Conservation (phyloP, 2,329 filamentous ascomycete species). For the Aspergillus neoniger region DNA sequence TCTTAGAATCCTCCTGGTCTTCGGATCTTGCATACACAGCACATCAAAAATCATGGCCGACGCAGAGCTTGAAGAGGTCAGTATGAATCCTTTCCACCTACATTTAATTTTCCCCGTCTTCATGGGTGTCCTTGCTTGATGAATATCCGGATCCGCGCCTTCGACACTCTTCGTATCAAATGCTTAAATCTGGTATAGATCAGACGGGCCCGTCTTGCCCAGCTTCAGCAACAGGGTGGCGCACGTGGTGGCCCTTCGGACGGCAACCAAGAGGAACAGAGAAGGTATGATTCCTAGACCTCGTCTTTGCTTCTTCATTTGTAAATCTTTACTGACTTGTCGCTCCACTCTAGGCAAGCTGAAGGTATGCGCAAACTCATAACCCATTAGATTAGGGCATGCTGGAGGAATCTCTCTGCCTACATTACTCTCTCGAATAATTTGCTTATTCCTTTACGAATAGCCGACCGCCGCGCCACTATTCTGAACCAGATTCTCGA, state of each 20-base stretch:
- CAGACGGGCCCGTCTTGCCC: constrained; percentile 85
- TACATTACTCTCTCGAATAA: not conserved
- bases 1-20: not conserved
- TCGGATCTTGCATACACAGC: not conserved
- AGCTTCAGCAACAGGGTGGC: constrained; percentile 73
- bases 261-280: constrained; percentile 63
- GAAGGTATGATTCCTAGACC: constrained; percentile 53
- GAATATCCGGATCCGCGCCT: not conserved
- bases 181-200: constrained; percentile 59
- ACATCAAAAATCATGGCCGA: constrained; percentile 56
- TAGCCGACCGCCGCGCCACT: constrained; percentile 38
- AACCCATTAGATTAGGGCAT: too few relatives aligned
- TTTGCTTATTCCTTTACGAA: not conserved
- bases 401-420: not conserved
- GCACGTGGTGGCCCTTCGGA: constrained; percentile 52
- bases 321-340: constrained; percentile 2
- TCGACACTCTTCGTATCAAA: not conserved
- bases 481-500: constrained; percentile 92
- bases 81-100: constrained; percentile 8
- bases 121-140: too few relatives aligned
- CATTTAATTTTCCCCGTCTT: not conserved
- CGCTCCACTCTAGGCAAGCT: constrained; percentile 29
- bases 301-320: not conserved
- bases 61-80: constrained; percentile 65
- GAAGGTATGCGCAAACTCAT: constrained; percentile 29